Base-by-base conservation (phyloP, 1,139 yeast species). In the Saccharomyces hybrid region DNA sequence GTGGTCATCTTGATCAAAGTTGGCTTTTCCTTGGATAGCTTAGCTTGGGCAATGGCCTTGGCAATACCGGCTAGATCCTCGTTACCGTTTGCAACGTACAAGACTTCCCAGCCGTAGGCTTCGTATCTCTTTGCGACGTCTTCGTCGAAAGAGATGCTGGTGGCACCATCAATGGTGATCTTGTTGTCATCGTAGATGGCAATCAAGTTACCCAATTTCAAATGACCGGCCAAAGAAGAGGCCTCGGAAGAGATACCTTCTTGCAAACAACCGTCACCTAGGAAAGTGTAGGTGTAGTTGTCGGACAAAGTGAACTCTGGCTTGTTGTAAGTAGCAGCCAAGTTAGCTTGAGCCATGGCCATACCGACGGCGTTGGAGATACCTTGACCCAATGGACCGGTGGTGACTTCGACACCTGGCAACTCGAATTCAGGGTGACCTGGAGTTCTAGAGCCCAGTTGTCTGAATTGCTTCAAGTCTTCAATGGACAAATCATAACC, bases 371-470 rank as follows among this genome's bases (percentile, higher is more conserved):
- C 98, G 73, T 91, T 91, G 68, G 87, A 80, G 68, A 93, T 82
- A 84, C 99, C 99, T 78, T 93, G 99, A 72, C 99, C 99, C 69
- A 93, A 83, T 59, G 99, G 99, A 74, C 99, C 99, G 60, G 99
- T 91, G 74, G 99, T 91, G 69, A 91, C 96, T 73, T 95, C 99
- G 57, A 90, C 84, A 71, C 98, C 99, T 56, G 95, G 91, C 54
- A 78, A 70, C 58, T 76, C 79, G 62, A 81, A 81, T 78, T 93
- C 98, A 54, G 99, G 99, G 78, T 93, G 99, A 66, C 99, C 99
- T 54, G 99, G 99, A 62, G 96, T 87, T 77, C 84, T 86, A 62
- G 98, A 91, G 71, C 80, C 79, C 67, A 91, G 75, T 76, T 89
- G 96, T 81, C 99, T 88, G 78, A 93, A 93, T 61, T 80, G 75